Evolutionary conservation across 345 rosid genomes (phyloP), one percentile per base, ranked within the genome.

Genomic region (Eucalyptus shirleyi): DNA sequence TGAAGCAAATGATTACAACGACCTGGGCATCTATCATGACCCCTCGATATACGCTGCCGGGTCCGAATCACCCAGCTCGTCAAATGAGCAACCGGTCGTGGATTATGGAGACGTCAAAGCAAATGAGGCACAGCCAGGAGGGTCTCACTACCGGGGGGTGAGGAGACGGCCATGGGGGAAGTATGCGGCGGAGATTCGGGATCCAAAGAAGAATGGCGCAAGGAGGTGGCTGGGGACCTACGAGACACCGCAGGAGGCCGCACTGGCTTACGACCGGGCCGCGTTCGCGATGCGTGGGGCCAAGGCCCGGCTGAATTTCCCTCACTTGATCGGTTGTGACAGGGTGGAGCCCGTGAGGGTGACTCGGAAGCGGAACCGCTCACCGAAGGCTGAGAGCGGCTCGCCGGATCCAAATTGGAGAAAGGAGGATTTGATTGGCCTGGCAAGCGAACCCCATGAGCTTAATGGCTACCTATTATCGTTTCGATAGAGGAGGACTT

Each of bases 201-300:
- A 93, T 86, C 97, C 96, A 19, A 94, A 94, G 91, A 95, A 91
- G 92, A 95, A 94, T 30, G 96, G 97, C 5, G 93, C 96, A 3
- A 94, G 97, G 87, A 88, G 90, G 82, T 96, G 98, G 98, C 96
- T 95, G 1, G 97, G 97, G 80, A 95, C 97, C 8, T 95, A 95
- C 89, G 95, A 93, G 92, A 93, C 91, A 23, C 93, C 96, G 6
- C 95, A 94, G 90, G 95, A 95, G 53, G 98, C 98, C 6, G 56
- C 89, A 8, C 45, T 89, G 69, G 88, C 89, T 16, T 88, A 69
- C 4, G 89, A 88, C 85, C 83, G 44, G 37, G 60, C 89, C 4
- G 83, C 89, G 0, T 88, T 88, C 15, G 17, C 69, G 21, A 32
- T 88, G 89, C 87, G 89, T 4, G 89, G 89, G 37, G 83, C 89